Conservation (phyloP, 2,329 filamentous ascomycete species). For the Samsoniella hepiali region DNA sequence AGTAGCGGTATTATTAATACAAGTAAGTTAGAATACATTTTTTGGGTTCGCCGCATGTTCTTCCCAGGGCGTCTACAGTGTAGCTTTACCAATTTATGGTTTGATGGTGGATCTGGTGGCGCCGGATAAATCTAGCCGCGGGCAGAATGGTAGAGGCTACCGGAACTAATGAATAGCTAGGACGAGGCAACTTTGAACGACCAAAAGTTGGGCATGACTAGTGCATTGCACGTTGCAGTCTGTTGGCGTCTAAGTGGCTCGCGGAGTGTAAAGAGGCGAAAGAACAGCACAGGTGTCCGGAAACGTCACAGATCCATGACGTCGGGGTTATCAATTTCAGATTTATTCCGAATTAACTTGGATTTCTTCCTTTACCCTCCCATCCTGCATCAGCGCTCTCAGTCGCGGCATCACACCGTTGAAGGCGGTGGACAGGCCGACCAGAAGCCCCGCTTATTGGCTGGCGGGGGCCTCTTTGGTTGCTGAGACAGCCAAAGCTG, state of each 20-base stretch:
- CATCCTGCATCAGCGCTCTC: no score
- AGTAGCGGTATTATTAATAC: neutral
- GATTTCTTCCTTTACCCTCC: neutral
- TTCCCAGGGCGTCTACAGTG: no score
- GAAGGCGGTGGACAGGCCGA: conserved; percentile 10
- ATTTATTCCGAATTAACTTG: neutral
- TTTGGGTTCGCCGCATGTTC: no score
- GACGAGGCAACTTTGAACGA: no score
- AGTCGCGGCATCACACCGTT: neutral
- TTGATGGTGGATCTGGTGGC: neutral
- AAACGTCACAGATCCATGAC: neutral
- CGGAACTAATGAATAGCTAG: neutral
- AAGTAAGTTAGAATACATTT: no score
- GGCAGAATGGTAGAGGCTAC: neutral
- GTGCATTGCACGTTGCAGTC: neutral
- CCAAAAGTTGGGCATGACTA: neutral
- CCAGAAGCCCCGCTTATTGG: neutral
- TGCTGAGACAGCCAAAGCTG: conserved; percentile 19
- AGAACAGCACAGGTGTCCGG: no score
- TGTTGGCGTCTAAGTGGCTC: conserved; percentile 1
- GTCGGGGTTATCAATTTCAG: neutral
- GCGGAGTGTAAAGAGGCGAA: neutral
- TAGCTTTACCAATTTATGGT: neutral
- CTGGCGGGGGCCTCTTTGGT: conserved; percentile 13
- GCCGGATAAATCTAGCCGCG: neutral